These are phyloP conservation scores for Fusarium coffeatum DNA, from an alignment of 2,329 filamentous ascomycete genomes.

Conservation along the genomic window DNA sequence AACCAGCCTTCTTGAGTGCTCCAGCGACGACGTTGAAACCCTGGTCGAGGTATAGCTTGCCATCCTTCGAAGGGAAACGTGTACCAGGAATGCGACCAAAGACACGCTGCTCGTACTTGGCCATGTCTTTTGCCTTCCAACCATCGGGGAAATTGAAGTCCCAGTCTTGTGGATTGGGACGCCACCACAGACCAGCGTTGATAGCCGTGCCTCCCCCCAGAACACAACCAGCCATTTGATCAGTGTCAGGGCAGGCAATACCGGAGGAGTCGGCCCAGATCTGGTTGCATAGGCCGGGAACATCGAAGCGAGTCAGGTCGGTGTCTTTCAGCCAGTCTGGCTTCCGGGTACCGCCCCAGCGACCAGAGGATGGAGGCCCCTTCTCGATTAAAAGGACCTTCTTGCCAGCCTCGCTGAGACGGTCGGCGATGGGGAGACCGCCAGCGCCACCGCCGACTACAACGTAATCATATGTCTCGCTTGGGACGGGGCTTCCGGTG, in stretches of 20 bases:
- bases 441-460: slow-evolving; percentile 11
- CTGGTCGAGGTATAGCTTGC: slow-evolving; percentile 17
- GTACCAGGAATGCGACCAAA: slow-evolving; percentile 16
- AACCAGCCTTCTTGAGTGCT: slow-evolving; percentile 6
- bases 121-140: slow-evolving; percentile 15
- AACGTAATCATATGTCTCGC: slow-evolving; percentile 14
- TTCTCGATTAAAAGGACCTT: slow-evolving; percentile 17
- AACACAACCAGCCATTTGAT: slow-evolving; percentile 22
- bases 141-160: slow-evolving; percentile 20
- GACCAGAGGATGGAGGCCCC: slow-evolving; percentile 9
- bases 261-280: slow-evolving; percentile 9
- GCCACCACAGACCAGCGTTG: slow-evolving; percentile 21
- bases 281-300: slow-evolving; percentile 11
- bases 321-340: slow-evolving; percentile 16
- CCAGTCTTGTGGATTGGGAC: slow-evolving; percentile 12
- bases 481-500: slow-evolving; percentile 2
- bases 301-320: slow-evolving; percentile 12
- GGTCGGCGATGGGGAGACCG: slow-evolving; percentile 9
- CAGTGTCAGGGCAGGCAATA: slow-evolving; percentile 10
- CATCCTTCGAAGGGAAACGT: slow-evolving; percentile 4
- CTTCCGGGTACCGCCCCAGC: slow-evolving; percentile 13
- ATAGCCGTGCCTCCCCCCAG: slow-evolving; percentile 14
- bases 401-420: slow-evolving; percentile 16
- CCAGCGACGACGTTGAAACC: slow-evolving; percentile 9
- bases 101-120: slow-evolving; percentile 14